phyloP scores from a whole-genome alignment of 352 stramenopile genomes.

The Pythium rhizo-oryzae region DNA sequence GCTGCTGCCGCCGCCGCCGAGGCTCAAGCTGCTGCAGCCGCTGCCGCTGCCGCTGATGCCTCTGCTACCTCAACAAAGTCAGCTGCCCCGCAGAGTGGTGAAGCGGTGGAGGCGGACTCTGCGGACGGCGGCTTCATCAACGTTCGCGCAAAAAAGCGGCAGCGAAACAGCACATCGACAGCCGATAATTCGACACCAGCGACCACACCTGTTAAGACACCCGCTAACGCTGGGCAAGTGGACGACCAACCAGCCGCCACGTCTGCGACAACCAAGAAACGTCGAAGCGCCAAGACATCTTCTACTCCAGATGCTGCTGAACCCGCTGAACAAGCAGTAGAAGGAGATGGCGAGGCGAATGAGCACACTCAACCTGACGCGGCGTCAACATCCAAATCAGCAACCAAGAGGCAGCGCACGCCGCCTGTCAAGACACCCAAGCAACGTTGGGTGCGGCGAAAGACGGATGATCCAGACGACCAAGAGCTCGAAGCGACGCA shows the following conservation, averaged over 20 bases:
- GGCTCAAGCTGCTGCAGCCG: no score
- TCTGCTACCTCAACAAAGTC: neutral
- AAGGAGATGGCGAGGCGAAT: neutral
- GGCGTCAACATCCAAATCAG: slow-evolving; percentile 8
- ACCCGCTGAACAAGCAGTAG: neutral
- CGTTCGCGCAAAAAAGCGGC: slow-evolving; percentile 9
- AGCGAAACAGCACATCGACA: neutral
- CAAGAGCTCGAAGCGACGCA: slow-evolving; percentile 10
- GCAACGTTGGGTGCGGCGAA: slow-evolving; percentile 22
- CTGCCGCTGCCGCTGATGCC: neutral
- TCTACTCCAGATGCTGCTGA: neutral
- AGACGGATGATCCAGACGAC: slow-evolving; percentile 21
- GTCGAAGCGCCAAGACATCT: neutral
- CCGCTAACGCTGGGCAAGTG: neutral
- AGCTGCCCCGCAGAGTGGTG: neutral
- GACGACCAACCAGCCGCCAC: neutral
- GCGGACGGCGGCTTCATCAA: slow-evolving; percentile 11
- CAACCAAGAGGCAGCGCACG: slow-evolving; percentile 11
- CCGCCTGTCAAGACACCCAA: slow-evolving; percentile 27
- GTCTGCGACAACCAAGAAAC: slow-evolving; percentile 8
- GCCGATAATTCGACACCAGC: neutral
- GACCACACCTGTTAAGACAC: neutral
- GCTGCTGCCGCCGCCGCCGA: no score
- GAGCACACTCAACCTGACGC: slow-evolving; percentile 5
- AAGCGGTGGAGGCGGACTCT: no score